Evolutionary conservation across 805 yeast species (phyloP).

Genomic region (Deakozyma indianensis): DNA sequence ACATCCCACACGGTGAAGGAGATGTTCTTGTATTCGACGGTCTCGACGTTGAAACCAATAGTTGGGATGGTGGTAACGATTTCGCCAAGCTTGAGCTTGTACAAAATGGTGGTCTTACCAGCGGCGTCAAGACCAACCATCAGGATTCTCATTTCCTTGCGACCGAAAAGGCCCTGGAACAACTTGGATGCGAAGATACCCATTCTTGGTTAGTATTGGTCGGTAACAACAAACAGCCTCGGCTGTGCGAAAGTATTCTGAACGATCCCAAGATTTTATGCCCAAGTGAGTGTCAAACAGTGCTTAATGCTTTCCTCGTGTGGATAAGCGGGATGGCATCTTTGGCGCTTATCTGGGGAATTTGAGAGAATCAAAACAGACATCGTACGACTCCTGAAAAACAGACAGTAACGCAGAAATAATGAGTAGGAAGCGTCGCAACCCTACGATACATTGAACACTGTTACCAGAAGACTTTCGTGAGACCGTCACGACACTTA

Average conservation of each 20-base stretch:
- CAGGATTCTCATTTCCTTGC: constrained; percentile 94
- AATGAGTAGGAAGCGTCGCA: no score
- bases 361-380: no score
- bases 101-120: constrained; percentile 93
- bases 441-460: no score
- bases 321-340: no score
- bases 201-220: constrained; percentile 34
- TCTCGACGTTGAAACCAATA: constrained; percentile 94
- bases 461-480: no score
- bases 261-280: background rate
- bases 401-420: no score
- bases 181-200: constrained; percentile 92
- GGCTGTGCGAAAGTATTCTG: constrained; percentile 9
- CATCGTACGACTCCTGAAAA: no score
- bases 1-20: constrained; percentile 98
- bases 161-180: constrained; percentile 90
- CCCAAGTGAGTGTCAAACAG: background rate
- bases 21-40: constrained; percentile 93
- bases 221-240: background rate
- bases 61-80: constrained; percentile 94
- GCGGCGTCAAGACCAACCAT: constrained; percentile 99
- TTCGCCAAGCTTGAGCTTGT: constrained; percentile 90
- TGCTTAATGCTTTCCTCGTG: background rate
- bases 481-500: no score
- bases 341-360: no score